A percentile compares a stretch with the other conserved stretches of the same genome.
Conservation (phyloP, 2,329 filamentous ascomycete genomes). For the Aspergillus brasiliensis region DNA sequence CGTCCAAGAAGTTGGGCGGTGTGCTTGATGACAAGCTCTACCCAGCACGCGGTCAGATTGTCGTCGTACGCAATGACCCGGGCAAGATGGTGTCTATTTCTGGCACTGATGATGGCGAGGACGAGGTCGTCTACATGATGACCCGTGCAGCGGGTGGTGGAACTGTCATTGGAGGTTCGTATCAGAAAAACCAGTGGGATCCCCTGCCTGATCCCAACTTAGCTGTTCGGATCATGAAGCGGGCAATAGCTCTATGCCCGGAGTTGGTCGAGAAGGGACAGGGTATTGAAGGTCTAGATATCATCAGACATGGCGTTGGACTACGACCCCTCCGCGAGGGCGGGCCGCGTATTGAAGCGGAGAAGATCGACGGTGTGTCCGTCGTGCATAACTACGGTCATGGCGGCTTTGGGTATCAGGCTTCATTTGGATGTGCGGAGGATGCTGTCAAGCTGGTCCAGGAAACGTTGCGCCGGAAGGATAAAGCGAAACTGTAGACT, state of each 20-base stretch:
- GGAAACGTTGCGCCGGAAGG: slow-evolving; percentile 45
- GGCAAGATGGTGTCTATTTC: slow-evolving; percentile 70
- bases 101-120: slow-evolving; percentile 71
- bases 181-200: slow-evolving; percentile 79
- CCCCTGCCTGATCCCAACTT: slow-evolving; percentile 74
- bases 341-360: slow-evolving; percentile 75
- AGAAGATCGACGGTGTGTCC: slow-evolving; percentile 63
- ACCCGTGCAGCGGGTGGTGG: slow-evolving; percentile 74
- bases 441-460: slow-evolving; percentile 67
- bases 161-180: slow-evolving; percentile 82
- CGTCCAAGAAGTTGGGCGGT: slow-evolving; percentile 74
- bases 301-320: slow-evolving; percentile 81
- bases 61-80: slow-evolving; percentile 78
- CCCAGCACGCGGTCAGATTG: slow-evolving; percentile 80
- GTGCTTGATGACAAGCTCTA: slow-evolving; percentile 74
- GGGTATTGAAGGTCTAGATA: slow-evolving; percentile 70
- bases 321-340: slow-evolving; percentile 72
- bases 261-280: slow-evolving; percentile 54
- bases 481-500: slow-evolving; percentile 35
- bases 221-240: slow-evolving; percentile 81
- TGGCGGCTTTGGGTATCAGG: slow-evolving; percentile 64
- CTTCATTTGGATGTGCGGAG: slow-evolving; percentile 69
- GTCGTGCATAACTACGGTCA: slow-evolving; percentile 50
- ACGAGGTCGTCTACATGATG: slow-evolving; percentile 81
- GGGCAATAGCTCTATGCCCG: slow-evolving; percentile 47